These are phyloP conservation scores for baker's yeast (Saccharomyces cerevisiae) DNA, from an alignment of 805 yeast genomes.

Conservation along the genomic window DNA sequence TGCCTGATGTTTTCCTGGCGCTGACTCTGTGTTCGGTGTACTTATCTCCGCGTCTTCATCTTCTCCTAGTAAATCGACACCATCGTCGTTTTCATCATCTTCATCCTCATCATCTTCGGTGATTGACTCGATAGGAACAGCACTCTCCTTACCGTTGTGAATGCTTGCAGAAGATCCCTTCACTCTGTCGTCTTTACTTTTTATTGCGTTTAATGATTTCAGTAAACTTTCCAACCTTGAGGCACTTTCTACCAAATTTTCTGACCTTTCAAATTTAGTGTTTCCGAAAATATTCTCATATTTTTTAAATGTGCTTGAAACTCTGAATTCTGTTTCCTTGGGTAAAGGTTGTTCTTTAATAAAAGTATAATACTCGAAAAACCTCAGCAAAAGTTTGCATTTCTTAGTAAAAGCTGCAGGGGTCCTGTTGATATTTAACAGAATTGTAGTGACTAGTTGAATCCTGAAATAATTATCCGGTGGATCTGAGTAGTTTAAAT, in stretches of 20 bases:
- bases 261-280: slow-evolving; percentile 32
- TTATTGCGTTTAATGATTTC: slow-evolving; percentile 17
- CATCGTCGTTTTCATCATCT: slow-evolving; percentile 20
- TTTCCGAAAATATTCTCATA: slow-evolving; percentile 12
- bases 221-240: slow-evolving; percentile 26
- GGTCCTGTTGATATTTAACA: slow-evolving; percentile 28
- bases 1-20: not conserved
- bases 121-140: not conserved
- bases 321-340: slow-evolving; percentile 46
- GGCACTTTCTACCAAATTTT: slow-evolving; percentile 37
- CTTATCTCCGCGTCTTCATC: slow-evolving; percentile 30
- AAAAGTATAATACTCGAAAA: slow-evolving; percentile 63
- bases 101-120: slow-evolving; percentile 17
- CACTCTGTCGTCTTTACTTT: not conserved
- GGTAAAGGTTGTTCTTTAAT: slow-evolving; percentile 59
- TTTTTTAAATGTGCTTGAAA: slow-evolving; percentile 37
- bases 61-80: slow-evolving; percentile 21
- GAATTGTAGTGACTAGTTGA: slow-evolving; percentile 41
- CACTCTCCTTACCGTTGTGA: slow-evolving; percentile 1
- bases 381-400: slow-evolving; percentile 39
- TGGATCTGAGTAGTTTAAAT: slow-evolving; percentile 42
- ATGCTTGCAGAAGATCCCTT: not conserved
- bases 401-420: slow-evolving; percentile 18
- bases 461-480: slow-evolving; percentile 68
- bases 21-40: slow-evolving; percentile 9